Base-by-base conservation (phyloP, 2,329 filamentous ascomycete genomes). In the Tolypocladium cylindrosporum region DNA sequence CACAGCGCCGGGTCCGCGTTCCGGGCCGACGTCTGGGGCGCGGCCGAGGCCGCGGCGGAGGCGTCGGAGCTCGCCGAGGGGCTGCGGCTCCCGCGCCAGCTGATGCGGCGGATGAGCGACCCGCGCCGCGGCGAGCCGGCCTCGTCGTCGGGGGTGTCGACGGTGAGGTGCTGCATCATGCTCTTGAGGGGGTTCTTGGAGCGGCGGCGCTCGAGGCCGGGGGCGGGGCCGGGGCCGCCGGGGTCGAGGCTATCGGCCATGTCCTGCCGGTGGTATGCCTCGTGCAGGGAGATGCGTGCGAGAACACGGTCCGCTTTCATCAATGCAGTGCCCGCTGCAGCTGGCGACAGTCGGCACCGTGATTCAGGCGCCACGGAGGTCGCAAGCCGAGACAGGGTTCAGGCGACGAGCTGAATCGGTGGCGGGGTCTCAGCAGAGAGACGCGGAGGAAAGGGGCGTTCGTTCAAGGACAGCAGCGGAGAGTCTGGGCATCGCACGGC, bases 111-210 rank as follows among this genome's bases (percentile, higher is more conserved):
- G n/a, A 72, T 72, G 55, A 72, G 63, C 10, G 69, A 72, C 13
- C 61, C 61, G 50, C 67, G 66, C n/a, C 67, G 63, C 2, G 68
- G 63, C 21, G 65, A 62, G 34, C 64, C 63, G 9, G 66, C 64
- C 24, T 70, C 65, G 37, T 66, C 64, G 40, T 67, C 62, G 8
- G 68, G 64, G 9, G 66, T 60, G 37, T 72, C 70, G 55, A 72
- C 70, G 39, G 70, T 71, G 54, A 72, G 69, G 58, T 72, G 70
- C 60, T 71, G 69, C 66, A 72, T 72, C 68, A 72, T 72, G 58
- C 67, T 71, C 55, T 65, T 68, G 53, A 72, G 63, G 55, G 69
- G 69, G 59, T 72, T 72, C 63, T 66, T 68, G 54, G 69, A 72
- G 31, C 70, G 64, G 41, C 69, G 68, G 42, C 69, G 67, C 63